These are phyloP conservation scores for Saitozyma podzolica DNA, from an alignment of 768 basidiomycete genomes.

Conservation along the genomic window DNA sequence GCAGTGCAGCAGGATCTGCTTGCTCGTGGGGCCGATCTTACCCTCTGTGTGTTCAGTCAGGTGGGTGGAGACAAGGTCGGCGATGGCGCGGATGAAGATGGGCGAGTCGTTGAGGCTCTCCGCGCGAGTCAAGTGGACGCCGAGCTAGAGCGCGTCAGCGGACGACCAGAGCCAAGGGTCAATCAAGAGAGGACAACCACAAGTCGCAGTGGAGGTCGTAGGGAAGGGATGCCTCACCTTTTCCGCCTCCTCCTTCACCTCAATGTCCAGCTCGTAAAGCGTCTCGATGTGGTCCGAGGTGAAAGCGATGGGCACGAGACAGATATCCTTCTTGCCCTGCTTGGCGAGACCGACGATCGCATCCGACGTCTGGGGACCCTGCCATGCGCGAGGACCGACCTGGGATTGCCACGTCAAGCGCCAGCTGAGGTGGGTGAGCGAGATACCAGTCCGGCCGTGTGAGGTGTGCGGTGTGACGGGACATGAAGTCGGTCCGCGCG, in stretches of 20 bases:
- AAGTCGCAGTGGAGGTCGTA: neutral
- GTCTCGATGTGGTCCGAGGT: conserved; percentile 99
- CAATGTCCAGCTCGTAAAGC: conserved; percentile 90
- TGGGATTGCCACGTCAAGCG: conserved; percentile 97
- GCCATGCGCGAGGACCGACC: conserved; percentile 96
- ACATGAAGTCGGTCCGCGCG: neutral
- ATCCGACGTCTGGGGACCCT: conserved; percentile 93
- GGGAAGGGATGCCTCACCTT: conserved; percentile 54
- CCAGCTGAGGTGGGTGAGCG: conserved; percentile 64
- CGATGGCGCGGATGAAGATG: conserved; percentile 89
- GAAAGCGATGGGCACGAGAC: conserved; percentile 94
- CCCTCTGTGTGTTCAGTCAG: conserved; percentile 64
- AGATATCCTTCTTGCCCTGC: conserved; percentile 55
- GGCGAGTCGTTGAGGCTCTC: conserved; percentile 94
- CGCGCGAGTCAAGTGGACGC: conserved; percentile 83
- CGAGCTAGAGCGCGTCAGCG: conserved; percentile 61
- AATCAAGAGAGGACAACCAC: neutral
- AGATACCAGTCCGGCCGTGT: no score
- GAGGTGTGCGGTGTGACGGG: no score
- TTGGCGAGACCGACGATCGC: conserved; percentile 68
- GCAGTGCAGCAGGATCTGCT: conserved; percentile 83
- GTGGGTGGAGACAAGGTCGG: conserved; percentile 83
- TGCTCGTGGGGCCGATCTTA: conserved; percentile 64
- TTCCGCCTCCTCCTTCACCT: conserved; percentile 84
- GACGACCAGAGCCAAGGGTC: neutral